Evolutionary conservation across 2,329 filamentous ascomycete genomes (phyloP), one percentile per base, ranked within the genome.

Genomic region (Penicillium brasilianum): DNA sequence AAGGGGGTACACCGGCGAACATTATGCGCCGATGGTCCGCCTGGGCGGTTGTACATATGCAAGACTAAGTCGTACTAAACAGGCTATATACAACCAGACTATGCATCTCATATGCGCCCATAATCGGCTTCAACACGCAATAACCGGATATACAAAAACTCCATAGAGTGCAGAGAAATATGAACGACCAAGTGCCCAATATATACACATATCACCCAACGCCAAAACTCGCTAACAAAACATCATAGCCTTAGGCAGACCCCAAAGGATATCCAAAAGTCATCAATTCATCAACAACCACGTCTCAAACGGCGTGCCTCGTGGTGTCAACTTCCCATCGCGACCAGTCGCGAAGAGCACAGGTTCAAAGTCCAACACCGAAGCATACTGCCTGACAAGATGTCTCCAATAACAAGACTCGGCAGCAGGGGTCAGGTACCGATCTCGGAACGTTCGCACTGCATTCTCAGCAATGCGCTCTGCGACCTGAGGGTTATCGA

Each of bases 391-490:
- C 30, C 72, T 66, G 30, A 84, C 74, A 60, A 84, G 66, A 49
- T 79, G 75, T 11, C 84, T 76, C 84, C 84, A 86, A 64, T 86
- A 86, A 63, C 83, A 86, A 2, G 80, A 78, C 69, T 85, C 82
- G 1, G 84, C 83, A 3, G 83, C 82, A 1, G 83, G 82, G 1
- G 83, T 85, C 32, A 85, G 72, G 66, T 85, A 85, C 3, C 81
- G 73, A 65, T 85, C 82, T 2, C 83, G 77, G 66, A 85, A 85
- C 16, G 77, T 80, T 44, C 69, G 69, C 6, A 81, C 77, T 3
- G 76, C 77, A 65, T 85, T 84, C 30, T 79, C 72, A 14, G 84
- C 84, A 56, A 87, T 84, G 36, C 70, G 71, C 68, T 82, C 75
- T n/a, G 83, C 82, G 4, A 76, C 69, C 5, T 74, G 65, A 0